Percentiles rank a stretch among this genome's conserved stretches.
Conservation (phyloP, 169 alveolate species). For the Besnoitia besnoiti region DNA sequence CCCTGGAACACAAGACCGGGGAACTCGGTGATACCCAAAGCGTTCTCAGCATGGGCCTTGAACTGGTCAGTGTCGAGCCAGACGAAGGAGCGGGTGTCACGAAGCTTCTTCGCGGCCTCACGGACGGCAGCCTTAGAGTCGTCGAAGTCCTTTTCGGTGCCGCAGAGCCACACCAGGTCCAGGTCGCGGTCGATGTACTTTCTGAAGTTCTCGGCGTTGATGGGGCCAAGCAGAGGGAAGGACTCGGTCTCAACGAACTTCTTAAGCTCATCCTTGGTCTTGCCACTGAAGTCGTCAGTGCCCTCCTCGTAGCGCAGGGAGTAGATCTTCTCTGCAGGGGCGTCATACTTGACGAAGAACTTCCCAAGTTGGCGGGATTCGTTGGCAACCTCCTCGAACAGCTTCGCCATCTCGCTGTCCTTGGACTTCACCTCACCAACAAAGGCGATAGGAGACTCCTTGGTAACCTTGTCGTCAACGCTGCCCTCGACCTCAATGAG, state of each 20-base stretch:
- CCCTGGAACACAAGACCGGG: conserved; percentile 75
- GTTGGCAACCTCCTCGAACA: conserved; percentile 51
- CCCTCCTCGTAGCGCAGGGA: conserved; percentile 75
- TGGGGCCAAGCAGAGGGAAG: conserved; percentile 78
- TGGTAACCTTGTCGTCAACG: neutral
- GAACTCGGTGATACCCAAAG: conserved; percentile 72
- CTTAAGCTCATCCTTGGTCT: conserved; percentile 72
- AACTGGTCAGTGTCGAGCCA: conserved; percentile 76
- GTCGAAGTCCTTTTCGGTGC: conserved; percentile 72
- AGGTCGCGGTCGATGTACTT: conserved; percentile 61
- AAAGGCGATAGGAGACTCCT: conserved; percentile 21
- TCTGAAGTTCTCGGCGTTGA: conserved; percentile 76
- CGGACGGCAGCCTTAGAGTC: conserved; percentile 66
- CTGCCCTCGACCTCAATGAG: conserved; percentile 66
- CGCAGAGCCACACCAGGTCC: conserved; percentile 74
- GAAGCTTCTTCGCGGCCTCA: conserved; percentile 70
- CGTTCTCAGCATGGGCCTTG: conserved; percentile 75
- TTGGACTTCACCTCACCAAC: conserved; percentile 21
- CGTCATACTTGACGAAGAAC: conserved; percentile 39
- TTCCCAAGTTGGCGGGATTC: conserved; percentile 24
- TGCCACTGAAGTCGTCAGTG: conserved; percentile 65
- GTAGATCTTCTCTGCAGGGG: conserved; percentile 54
- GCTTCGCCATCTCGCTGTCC: conserved; percentile 36
- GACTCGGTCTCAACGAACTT: conserved; percentile 70
- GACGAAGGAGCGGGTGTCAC: conserved; percentile 71